A percentile compares a stretch with the other conserved stretches of the same genome.
phyloP scores from a whole-genome alignment of 176 grass and related monocot species.

The sorghum (Sorghum bicolor) region Sorghum_bicolor_NCBIv3 NC_012876.2:37726501-37727000 shows the following conservation, averaged over 20 bases:
- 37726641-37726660: neutral
- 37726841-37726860: neutral
- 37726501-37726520: no score
- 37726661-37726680: neutral
- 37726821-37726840: slow-evolving; percentile 15
- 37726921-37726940: slow-evolving; percentile 1
- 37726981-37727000: neutral
- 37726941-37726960: neutral
- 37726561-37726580: neutral
- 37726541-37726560: neutral
- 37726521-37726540: neutral
- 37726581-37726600: neutral
- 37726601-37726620: neutral
- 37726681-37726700: neutral
- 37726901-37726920: neutral
- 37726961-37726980: slow-evolving; percentile 31
- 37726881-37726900: slow-evolving; percentile 3
- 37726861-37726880: slow-evolving; percentile 3
- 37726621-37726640: neutral
- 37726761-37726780: slow-evolving; percentile 32
- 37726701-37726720: neutral
- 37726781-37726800: slow-evolving; percentile 33
- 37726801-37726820: slow-evolving; percentile 1
- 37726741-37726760: slow-evolving; percentile 29
- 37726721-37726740: neutral